phyloP scores from a whole-genome alignment of 495 filamentous ascomycete genomes.

The Daldinia grandis region DNA sequence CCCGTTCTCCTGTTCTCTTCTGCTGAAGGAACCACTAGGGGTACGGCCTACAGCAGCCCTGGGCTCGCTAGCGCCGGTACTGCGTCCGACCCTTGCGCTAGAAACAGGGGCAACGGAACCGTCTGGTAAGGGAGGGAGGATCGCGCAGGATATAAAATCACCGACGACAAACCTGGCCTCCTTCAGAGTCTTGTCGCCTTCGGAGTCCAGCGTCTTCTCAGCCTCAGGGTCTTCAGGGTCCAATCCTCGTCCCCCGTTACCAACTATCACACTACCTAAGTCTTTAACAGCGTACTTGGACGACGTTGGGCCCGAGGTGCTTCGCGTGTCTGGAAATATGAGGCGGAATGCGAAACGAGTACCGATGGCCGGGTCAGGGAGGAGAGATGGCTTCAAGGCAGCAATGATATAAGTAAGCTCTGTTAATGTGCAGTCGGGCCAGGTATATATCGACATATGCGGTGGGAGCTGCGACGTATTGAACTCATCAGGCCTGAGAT shows the following conservation, averaged over 20 bases:
- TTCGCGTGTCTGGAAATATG: conserved; percentile 81
- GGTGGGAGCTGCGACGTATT: conserved; percentile 63
- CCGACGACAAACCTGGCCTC: conserved; percentile 86
- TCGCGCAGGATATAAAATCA: conserved; percentile 83
- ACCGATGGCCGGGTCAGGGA: conserved; percentile 79
- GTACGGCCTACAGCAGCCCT: conserved; percentile 51
- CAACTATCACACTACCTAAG: conserved; percentile 82
- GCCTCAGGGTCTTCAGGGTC: conserved; percentile 39
- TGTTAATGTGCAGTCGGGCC: conserved; percentile 80
- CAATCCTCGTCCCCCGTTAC: conserved; percentile 62
- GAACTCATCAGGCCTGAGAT: conserved; percentile 72
- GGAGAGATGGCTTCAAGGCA: conserved; percentile 51
- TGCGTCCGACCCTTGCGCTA: conserved; percentile 49
- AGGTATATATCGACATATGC: conserved; percentile 87
- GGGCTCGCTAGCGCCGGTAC: conserved; percentile 49
- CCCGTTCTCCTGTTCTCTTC: conserved; percentile 40
- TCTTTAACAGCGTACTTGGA: conserved; percentile 75
- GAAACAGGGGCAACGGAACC: conserved; percentile 72
- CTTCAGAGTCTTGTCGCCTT: conserved; percentile 71
- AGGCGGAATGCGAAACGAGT: conserved; percentile 87
- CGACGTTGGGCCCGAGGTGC: conserved; percentile 57
- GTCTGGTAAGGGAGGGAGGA: conserved; percentile 76
- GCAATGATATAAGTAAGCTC: conserved; percentile 77
- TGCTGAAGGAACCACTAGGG: conserved; percentile 46
- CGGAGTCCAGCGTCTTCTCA: conserved; percentile 33